These are phyloP conservation scores for Teratosphaeria epicoccoides DNA, from an alignment of 2,329 filamentous ascomycete genomes.

Conservation along the genomic window DNA sequence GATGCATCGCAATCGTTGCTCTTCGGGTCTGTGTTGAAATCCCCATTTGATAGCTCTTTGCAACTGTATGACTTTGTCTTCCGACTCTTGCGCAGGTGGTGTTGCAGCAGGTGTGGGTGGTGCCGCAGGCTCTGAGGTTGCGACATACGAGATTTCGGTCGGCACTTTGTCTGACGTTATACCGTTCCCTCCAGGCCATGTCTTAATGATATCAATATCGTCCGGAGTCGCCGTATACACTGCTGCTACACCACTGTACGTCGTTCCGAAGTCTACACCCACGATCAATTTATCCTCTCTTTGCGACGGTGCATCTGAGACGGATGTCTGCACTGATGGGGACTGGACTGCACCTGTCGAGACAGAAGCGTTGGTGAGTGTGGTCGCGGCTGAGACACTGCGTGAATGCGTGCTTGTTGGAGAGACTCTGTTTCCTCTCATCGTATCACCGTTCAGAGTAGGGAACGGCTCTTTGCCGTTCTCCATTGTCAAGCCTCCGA, in stretches of 20 bases:
- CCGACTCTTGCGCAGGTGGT: not conserved
- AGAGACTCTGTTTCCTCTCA: not conserved
- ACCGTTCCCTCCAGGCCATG: slow-evolving; percentile 71
- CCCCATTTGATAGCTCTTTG: slow-evolving; percentile 55
- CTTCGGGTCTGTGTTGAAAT: slow-evolving; percentile 70
- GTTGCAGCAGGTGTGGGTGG: not conserved
- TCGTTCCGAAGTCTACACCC: slow-evolving; percentile 76
- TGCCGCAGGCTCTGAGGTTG: not conserved
- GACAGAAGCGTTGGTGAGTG: not conserved
- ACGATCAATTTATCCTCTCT: slow-evolving; percentile 56
- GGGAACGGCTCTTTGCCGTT: not conserved
- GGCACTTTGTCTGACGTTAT: slow-evolving; percentile 84
- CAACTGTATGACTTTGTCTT: slow-evolving; percentile 19
- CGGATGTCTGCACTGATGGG: not conserved
- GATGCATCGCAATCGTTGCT: slow-evolving; percentile 66
- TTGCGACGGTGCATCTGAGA: slow-evolving; percentile 2
- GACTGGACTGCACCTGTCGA: not conserved
- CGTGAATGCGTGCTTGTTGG: not conserved
- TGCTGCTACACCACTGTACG: slow-evolving; percentile 60
- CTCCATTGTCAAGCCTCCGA: not conserved
- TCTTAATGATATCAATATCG: slow-evolving; percentile 74
- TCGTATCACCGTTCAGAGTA: not conserved
- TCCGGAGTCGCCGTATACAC: slow-evolving; percentile 48
- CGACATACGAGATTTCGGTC: slow-evolving; percentile 55
- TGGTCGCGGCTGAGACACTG: not conserved